Conservation (phyloP, 371 early-diverging fungal genomes). For the Lichtheimia corymbifera region DNA sequence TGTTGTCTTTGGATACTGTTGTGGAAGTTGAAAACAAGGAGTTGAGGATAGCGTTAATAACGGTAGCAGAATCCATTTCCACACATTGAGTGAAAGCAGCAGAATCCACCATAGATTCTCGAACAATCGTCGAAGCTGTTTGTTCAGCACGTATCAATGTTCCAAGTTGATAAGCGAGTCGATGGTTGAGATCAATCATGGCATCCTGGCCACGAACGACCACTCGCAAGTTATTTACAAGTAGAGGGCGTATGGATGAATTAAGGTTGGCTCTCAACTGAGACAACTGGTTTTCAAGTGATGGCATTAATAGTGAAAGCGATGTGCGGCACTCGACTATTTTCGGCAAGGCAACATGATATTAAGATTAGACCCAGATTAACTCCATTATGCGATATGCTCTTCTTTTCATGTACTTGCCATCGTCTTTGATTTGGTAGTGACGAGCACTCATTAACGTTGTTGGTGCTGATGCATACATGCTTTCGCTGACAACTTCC, state of each 20-base stretch:
- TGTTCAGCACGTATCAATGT: constrained; percentile 30
- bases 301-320: constrained; percentile 13
- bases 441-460: constrained; percentile 16
- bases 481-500: constrained; percentile 28
- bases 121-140: constrained; percentile 25
- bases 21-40: too few relatives aligned
- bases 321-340: not conserved
- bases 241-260: constrained; percentile 31
- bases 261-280: constrained; percentile 33
- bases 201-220: constrained; percentile 8
- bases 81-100: too few relatives aligned
- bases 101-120: constrained; percentile 16
- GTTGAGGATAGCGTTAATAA: too few relatives aligned
- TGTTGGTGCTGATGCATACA: constrained; percentile 27
- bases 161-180: constrained; percentile 34
- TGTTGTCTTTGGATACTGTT: too few relatives aligned
- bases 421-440: constrained; percentile 19
- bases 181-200: constrained; percentile 23
- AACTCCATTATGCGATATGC: not conserved
- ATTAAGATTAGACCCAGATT: not conserved
- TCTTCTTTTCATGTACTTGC: not conserved
- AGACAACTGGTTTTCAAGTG: constrained; percentile 28
- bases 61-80: too few relatives aligned
- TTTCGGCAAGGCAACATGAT: not conserved
- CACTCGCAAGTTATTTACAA: constrained; percentile 18